Percentiles rank a stretch among this genome's conserved stretches.
Evolutionary conservation across 306 rosid genomes (phyloP).

Genomic region (Trichosanthes cucumerina): DNA sequence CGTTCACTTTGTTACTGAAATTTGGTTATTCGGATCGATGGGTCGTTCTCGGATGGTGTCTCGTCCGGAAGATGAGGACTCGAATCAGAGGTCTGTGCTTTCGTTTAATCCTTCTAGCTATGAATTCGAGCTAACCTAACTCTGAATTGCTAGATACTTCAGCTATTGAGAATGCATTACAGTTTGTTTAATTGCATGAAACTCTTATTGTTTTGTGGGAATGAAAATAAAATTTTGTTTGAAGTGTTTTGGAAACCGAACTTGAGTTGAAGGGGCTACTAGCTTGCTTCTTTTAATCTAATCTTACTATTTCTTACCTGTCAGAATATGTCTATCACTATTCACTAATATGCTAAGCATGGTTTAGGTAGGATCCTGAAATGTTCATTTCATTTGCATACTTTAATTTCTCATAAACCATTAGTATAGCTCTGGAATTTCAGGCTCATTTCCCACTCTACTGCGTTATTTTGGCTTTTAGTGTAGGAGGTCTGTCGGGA

Average conservation of each 20-base stretch:
- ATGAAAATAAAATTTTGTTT: neutral
- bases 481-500: neutral
- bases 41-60: slow-evolving; percentile 41
- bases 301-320: neutral
- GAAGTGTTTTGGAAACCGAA: neutral
- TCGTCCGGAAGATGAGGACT: slow-evolving; percentile 21
- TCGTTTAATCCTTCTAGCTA: neutral
- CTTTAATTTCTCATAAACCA: neutral
- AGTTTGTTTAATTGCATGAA: neutral
- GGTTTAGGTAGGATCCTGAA: neutral
- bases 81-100: slow-evolving; percentile 24
- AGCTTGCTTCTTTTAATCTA: neutral
- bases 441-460: neutral
- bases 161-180: neutral
- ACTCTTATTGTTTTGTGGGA: neutral
- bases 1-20: neutral
- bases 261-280: neutral
- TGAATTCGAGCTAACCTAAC: slow-evolving; percentile 5
- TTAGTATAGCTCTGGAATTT: neutral
- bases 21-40: slow-evolving; percentile 21
- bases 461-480: neutral
- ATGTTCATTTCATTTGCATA: neutral
- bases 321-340: neutral
- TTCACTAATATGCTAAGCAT: neutral
- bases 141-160: neutral